Conservation (phyloP, 176 grass and related monocot genomes). For the Carex kokanica region DNA sequence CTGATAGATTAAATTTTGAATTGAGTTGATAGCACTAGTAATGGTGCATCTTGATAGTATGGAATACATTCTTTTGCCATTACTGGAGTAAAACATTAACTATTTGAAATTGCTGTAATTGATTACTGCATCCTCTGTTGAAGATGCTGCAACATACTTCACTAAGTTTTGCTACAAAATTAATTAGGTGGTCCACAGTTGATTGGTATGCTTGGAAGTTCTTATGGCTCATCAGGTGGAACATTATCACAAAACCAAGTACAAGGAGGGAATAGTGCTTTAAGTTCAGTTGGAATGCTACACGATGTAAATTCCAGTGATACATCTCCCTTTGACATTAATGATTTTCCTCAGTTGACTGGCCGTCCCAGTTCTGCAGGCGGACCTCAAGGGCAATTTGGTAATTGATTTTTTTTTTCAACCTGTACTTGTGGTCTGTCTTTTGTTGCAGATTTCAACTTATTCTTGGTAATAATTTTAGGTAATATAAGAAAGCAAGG, state of each 20-base stretch:
- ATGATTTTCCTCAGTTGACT: conserved; percentile 96
- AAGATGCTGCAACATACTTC: not conserved
- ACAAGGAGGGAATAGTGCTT: conserved; percentile 76
- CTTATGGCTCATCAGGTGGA: conserved; percentile 73
- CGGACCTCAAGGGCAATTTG: conserved; percentile 92
- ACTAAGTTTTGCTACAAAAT: not conserved
- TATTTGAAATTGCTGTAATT: not conserved
- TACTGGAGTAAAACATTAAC: not conserved
- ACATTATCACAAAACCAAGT: conserved; percentile 77
- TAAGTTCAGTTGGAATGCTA: conserved; percentile 87
- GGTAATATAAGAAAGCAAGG: conserved; percentile 85
- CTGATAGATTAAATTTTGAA: not conserved
- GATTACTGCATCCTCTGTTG: not conserved
- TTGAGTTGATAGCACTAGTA: not conserved
- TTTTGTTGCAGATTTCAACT: conserved; percentile 2
- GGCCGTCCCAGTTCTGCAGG: conserved; percentile 87
- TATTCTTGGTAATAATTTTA: conserved; percentile 34
- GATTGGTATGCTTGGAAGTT: conserved; percentile 83
- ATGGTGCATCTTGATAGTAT: not conserved
- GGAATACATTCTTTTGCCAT: not conserved
- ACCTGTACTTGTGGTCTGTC: not conserved
- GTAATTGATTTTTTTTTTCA: conserved; percentile 39
- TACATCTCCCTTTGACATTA: conserved; percentile 81
- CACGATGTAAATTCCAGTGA: conserved; percentile 74
- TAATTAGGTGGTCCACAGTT: conserved; percentile 47